Evolutionary conservation across 768 basidiomycete genomes (phyloP), one percentile per base, ranked within the genome.

Genomic region (Phaffia australis): DNA sequence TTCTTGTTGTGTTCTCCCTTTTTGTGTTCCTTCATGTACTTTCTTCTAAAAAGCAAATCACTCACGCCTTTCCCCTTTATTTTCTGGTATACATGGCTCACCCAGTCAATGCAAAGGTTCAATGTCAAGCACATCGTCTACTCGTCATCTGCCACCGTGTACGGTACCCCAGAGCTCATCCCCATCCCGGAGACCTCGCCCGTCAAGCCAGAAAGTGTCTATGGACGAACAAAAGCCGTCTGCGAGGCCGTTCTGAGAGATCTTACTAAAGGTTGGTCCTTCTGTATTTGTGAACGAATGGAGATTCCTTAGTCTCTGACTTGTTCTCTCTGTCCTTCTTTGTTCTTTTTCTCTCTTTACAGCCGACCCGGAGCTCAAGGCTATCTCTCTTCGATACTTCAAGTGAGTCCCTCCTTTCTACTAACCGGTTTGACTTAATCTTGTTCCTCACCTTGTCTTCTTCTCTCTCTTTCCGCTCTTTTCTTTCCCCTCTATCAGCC

Each of bases 111-210:
- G 92, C 78, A 80, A 51, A 87, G 87, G 62, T 89, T 84, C 77
- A 85, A 86, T 69, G 89, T 88, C 79, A 81, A 82, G 62, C 83
- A 89, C 68, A 79, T 99, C 66, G 94, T 99, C 61, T 99, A 97
- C 80, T 98, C 95, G 0, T 97, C 93, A 15, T 94, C 91, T 27
- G 95, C 95, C 7, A 98, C 95, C 21, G 95, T 99, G 29, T 99
- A 99, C 74, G 95, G 95, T 63, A 92, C 85, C 3, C 95, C 95
- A 14, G 86, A 89, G 25, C 79, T 79, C 60, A 88, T 98, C 55
- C 95, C 95, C 61, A 98, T 98, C 71, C 89, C 92, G 19, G 95
- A 99, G 77, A 82, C 85, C 3, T 92, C 89, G 3, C 84, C 87
- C 21, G 78, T 98, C 68, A 78, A 87, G 74, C 89, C 94, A 0